A percentile compares a stretch with the other conserved stretches of the same genome.
phyloP scores from a whole-genome alignment of 495 filamentous ascomycete genomes.

The Sphaerosporella brunnea region DNA sequence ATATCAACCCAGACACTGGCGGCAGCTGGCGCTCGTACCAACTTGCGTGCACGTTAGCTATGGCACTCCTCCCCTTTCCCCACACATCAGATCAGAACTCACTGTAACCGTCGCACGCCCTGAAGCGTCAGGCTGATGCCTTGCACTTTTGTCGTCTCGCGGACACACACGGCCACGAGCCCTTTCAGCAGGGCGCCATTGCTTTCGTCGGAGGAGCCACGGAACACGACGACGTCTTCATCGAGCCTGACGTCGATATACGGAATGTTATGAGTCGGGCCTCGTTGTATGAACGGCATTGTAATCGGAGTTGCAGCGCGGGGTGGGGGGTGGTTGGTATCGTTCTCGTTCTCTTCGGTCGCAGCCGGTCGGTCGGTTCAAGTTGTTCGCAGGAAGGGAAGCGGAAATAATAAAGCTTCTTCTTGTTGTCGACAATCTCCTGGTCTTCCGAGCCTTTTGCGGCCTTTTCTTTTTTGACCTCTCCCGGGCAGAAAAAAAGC shows the following conservation, averaged over 20 bases:
- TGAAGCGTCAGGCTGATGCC: conserved; percentile 54
- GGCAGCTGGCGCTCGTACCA: neutral
- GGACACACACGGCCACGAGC: conserved; percentile 55
- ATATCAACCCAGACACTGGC: neutral
- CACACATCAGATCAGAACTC: conserved; percentile 25
- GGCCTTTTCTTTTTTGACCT: no score
- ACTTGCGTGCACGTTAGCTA: neutral
- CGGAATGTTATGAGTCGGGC: conserved; percentile 21
- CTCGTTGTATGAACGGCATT: conserved; percentile 21
- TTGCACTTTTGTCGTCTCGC: conserved; percentile 49
- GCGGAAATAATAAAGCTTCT: neutral
- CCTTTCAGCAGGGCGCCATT: conserved; percentile 58
- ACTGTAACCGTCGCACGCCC: conserved; percentile 53
- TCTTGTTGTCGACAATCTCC: neutral
- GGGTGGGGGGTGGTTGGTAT: no score
- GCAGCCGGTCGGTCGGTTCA: neutral
- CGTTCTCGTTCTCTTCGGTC: neutral
- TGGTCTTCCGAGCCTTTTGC: no score
- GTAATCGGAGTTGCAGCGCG: no score
- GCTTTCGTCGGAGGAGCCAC: conserved; percentile 56
- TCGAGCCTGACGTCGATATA: conserved; percentile 43
- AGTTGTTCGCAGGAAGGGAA: neutral
- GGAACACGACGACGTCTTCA: conserved; percentile 60
- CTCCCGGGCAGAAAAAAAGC: no score
- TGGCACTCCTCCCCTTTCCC: no score